Evolutionary conservation across 345 rosid species (phyloP), one percentile per base, ranked within the genome.

Genomic region (Eucalyptus fibrosa): DNA sequence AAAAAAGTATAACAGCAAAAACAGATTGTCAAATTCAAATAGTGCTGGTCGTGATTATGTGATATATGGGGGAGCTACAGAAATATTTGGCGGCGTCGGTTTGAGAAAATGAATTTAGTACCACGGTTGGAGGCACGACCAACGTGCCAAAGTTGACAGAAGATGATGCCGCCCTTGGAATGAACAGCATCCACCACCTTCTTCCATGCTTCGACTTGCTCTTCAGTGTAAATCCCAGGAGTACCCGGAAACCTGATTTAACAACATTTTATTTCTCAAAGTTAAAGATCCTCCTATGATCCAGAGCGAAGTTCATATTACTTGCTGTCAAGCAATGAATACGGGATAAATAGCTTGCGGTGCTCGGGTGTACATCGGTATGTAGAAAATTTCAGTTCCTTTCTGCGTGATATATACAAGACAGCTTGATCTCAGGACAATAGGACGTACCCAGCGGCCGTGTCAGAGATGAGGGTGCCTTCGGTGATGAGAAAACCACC

Each of bases 151-250:
- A 97, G 88, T 82, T 85, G 90, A 60, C 87, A 55, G 32, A 83
- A 89, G 49, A 83, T 56, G 82, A 89, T 88, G 92, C 96, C 92
- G 28, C 98, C 99, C 88, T 94, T 95, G 42, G 95, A 94, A 87
- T 97, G 99, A 93, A 94, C 98, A 17, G 96, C 96, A 17, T 93
- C 93, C 72, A 96, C 98, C 77, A 97, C 95, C 42, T 89, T 90
- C 93, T 91, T 97, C 99, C 99, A 97, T 87, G 97, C 98, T 50
- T 95, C 94, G n/a, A 95, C 96, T 89, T 97, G 99, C 90, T 97
- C 97, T 13, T 94, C 95, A 3, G 92, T 87, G 92, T 94, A 96
- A 89, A 97, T 97, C 30, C 99, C 98, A 21, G 99, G 99, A 40
- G 95, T 95, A 69, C 93, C 97, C 9, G 99, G 99, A 87, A 95